Percentiles rank a stretch among this genome's conserved stretches.
phyloP scores from a whole-genome alignment of 2,329 filamentous ascomycete genomes.

The Pseudogymnoascus sp. region DNA sequence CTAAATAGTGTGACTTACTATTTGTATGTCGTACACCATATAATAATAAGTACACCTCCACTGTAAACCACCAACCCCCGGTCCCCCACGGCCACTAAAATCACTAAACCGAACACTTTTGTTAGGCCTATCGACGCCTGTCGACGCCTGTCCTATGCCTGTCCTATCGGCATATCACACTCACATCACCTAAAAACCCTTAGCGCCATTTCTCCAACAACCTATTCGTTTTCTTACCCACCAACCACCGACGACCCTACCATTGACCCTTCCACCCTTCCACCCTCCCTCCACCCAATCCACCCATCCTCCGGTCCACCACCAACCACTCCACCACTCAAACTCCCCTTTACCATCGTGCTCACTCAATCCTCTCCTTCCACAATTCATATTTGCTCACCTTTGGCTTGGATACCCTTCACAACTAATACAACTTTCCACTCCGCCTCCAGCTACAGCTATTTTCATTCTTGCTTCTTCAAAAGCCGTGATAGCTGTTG shows the following conservation, averaged over 20 bases:
- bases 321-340: constrained; percentile 12
- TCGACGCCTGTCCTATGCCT: background rate
- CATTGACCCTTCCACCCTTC: background rate
- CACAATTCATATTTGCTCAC: background rate
- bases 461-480: background rate
- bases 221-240: background rate
- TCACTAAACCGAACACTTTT: too few relatives aligned
- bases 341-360: background rate
- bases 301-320: constrained; percentile 10
- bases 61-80: background rate
- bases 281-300: background rate
- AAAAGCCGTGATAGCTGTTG: background rate
- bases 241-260: background rate
- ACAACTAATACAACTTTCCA: background rate
- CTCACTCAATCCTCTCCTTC: background rate
- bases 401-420: background rate
- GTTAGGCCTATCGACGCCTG: too few relatives aligned
- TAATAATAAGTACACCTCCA: background rate
- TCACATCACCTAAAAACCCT: background rate
- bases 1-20: background rate
- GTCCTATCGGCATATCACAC: background rate
- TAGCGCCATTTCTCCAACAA: background rate
- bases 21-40: background rate
- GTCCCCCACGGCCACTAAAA: too few relatives aligned
- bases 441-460: background rate